Base-by-base conservation (phyloP, 345 rosid genomes). In the Citrus mangshanensis region DNA sequence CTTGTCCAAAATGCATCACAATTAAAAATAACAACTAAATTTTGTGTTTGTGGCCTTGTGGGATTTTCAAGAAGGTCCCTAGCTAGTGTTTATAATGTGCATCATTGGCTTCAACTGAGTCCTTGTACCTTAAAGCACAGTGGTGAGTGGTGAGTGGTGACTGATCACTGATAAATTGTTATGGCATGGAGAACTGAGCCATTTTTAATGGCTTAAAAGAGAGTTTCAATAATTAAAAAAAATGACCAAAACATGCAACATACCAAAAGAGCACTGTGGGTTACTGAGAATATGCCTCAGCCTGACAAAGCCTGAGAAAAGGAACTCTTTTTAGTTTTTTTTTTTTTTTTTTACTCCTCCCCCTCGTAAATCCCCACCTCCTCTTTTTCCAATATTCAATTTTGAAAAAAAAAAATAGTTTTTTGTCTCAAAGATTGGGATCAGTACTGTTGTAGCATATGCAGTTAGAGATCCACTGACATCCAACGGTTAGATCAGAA, bases 331-430 rank as follows among this genome's bases (percentile, higher is more conserved):
- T 35, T 35, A 35, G 0, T 51, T 51, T 4, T 51, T 42, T 42
- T 4, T 16, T 51, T n/a, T n/a, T 10, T 42, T 46, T 61, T 68
- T 32, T 30, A 3, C 34, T 25, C 9, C 71, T 51, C 73, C 35
- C 19, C 80, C 84, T 83, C 78, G 81, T 62, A 70, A 80, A 51
- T 77, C 84, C 83, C 77, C 76, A 54, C 83, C 69, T 73, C 71
- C 79, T 60, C 80, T 25, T 60, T 64, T 76, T 40, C 27, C 76
- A 70, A 77, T 74, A 62, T 64, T 55, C 78, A 24, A 58, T 28
- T 75, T 56, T 32, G n/a, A 34, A 19, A 25, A 7, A 34, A 16
- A 16, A 49, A 27, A 70, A 14, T 14, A 51, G 30, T 18, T 27
- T 18, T 16, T 42, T 40, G n/a, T 49, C 34, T 70, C 60, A 70